Conservation (phyloP, 2,329 filamentous ascomycete genomes). For the Podosphaera xanthii region DNA sequence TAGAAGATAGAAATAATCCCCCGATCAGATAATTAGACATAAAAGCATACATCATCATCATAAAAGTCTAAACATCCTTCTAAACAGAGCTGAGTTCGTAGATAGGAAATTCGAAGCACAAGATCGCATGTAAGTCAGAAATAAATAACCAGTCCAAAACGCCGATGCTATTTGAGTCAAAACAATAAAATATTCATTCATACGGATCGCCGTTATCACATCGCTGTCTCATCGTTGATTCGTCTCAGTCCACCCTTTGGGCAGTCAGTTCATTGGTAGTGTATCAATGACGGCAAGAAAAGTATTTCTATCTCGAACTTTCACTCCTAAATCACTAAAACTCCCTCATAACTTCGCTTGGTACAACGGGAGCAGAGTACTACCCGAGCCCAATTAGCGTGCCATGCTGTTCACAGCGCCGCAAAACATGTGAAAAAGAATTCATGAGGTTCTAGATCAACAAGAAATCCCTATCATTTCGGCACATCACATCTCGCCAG, state of each 20-base stretch:
- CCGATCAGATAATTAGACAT: background rate
- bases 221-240: background rate
- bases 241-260: background rate
- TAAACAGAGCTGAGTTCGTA: background rate
- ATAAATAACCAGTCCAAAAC: conserved; percentile 6
- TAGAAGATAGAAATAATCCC: background rate
- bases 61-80: background rate
- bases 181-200: conserved; percentile 3
- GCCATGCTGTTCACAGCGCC: conserved; percentile 5
- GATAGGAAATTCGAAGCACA: background rate
- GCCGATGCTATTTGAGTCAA: conserved; percentile 7
- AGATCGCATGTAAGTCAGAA: background rate
- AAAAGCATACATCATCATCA: background rate
- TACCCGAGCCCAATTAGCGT: conserved; percentile 6
- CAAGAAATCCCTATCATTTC: conserved; percentile 80
- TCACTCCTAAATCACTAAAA: background rate
- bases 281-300: conserved; percentile 4
- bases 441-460: conserved; percentile 37
- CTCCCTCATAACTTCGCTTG: too few relatives aligned
- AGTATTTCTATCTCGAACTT: conserved; percentile 6
- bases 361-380: conserved; percentile 7
- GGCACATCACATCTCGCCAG: conserved; percentile 86
- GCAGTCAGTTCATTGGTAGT: background rate
- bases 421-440: conserved; percentile 6
- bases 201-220: background rate